Evolutionary conservation across 371 early-diverging fungal species (phyloP), one percentile per base, ranked within the genome.

Genomic region (Choanephora cucurbitarum): DNA sequence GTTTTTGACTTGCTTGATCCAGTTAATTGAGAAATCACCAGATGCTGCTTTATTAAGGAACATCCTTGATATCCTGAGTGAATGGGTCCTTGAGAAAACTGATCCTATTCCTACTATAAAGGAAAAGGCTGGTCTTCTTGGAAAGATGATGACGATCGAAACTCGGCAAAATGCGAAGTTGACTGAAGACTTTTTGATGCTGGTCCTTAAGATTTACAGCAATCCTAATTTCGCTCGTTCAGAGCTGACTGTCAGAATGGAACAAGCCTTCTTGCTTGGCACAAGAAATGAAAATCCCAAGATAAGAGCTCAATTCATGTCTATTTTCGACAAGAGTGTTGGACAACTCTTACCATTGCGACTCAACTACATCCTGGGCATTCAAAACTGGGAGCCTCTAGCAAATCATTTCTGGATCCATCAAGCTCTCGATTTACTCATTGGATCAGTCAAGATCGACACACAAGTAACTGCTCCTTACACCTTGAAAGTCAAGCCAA

Each of bases 351-450:
- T 97, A 6, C 75, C 82, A 55, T 70, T 84, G 17, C 82, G 99
- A 0, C 72, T 98, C 17, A 87, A 88, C 39, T 99, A 98, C 59
- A 79, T 98, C 19, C 59, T 99, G 33, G 91, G 91, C 24, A 83
- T 93, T 0, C 99, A 99, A 64, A 96, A 94, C 57, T 99, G 99
- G 99, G 97, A 97, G 46, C 85, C 79, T 52, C 75, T 98, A 14
- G 81, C 90, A 0, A 76, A 79, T 17, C 80, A 85, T 14, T 98
- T 93, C 62, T 98, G 98, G 97, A 71, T 98, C 6, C 90, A 89
- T 55, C 96, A 97, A 56, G 93, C 94, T 0, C 58, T 94, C 42
- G 94, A 94, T 65, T 58, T 99, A 15, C 62, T 98, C 18, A 60
- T 97, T 28, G 93, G 93, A 1, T 83, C 88, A 13, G 70, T 86